A percentile compares a stretch with the other conserved stretches of the same genome.
Evolutionary conservation across 306 rosid species (phyloP).

Genomic region (Casuarina equisetifolia): DNA sequence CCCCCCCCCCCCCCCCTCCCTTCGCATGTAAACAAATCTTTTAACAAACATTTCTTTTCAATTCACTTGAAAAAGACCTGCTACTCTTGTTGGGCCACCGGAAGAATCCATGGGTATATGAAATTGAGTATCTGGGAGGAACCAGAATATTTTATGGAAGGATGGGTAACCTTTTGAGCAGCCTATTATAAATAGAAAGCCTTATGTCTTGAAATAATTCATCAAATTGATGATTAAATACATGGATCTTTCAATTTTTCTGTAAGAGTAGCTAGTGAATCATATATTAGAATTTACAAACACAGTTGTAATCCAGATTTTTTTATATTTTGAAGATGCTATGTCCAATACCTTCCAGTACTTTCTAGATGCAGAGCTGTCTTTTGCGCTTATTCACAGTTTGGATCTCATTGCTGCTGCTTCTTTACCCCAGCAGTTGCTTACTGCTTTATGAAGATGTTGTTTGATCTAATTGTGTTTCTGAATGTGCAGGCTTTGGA

Average conservation of each 20-base stretch:
- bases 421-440: conserved; percentile 15
- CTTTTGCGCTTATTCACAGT: conserved; percentile 1
- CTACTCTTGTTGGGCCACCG: no score
- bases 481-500: conserved; percentile 65
- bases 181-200: no score
- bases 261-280: not conserved
- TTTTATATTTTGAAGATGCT: not conserved
- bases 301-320: not conserved
- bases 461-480: not conserved
- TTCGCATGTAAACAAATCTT: not conserved
- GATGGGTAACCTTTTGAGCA: no score
- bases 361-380: not conserved
- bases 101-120: no score
- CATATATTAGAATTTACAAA: not conserved
- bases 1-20: not conserved
- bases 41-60: not conserved
- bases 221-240: no score
- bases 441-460: not conserved
- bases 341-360: not conserved
- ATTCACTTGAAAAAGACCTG: no score
- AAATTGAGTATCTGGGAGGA: no score
- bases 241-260: not conserved
- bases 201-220: no score
- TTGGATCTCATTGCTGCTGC: conserved; percentile 10
- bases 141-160: no score